Evolutionary conservation across 257 asterid genomes (phyloP), one percentile per base, ranked within the genome.

Genomic region (Nicotiana tabacum): DNA sequence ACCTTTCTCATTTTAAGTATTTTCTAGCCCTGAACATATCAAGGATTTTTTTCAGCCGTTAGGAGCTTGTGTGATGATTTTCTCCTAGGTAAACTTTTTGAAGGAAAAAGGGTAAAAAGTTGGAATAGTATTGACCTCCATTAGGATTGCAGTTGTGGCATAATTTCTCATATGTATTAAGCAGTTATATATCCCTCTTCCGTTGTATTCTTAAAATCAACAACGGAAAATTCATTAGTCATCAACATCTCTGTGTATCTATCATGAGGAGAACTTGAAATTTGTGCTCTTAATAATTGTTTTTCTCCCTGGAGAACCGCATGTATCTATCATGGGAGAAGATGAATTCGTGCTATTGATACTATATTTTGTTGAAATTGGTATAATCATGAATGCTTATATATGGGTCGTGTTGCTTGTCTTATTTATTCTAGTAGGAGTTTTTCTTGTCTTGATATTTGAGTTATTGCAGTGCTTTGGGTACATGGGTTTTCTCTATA

Each of bases 401-500:
- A 33, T 33, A 16, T 33, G 48, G 7, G 27, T 16, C 64, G 11
- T 51, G 79, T 76, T 27, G 46, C 29, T 51, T 8, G 80, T 46
- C 39, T 3, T 72, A 13, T 46, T 72, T 72, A 46, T 24, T 46
- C 24, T 72, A 46, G 24, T 21, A 4, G 3, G n/a, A 46, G 24
- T 30, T 5, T 70, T 18, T 70, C n/a, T 43, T 17, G n/a, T 51
- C 80, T 74, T 76, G 80, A 76, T 33, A 13, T 29, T 39, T 68
- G 12, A 33, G 81, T 60, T 24, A 32, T 48, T 85, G 81, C 94
- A 95, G 97, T 86, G 99, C 98, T 27, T 83, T 95, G 80, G 99
- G 99, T 53, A 96, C 97, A 12, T 96, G 99, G 99, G 96, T 96
- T 18, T 94, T 96, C 89, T 96, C 99, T 0, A 95, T 96, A 33